Conservation (phyloP, 306 rosid genomes). For the Lablab purpureus region DNA sequence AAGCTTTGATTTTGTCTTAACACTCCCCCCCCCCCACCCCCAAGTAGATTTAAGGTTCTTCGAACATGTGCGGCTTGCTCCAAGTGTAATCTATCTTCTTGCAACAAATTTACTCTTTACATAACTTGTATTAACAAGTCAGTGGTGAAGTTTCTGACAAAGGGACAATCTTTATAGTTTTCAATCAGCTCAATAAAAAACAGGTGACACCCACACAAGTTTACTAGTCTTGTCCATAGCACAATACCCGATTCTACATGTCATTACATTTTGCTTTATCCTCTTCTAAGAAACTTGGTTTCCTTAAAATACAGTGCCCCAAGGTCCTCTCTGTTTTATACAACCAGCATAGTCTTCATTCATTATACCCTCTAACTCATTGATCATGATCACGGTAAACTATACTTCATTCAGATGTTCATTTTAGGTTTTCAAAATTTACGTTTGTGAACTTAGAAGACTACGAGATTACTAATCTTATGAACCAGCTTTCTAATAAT, state of each 20-base stretch:
- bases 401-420: neutral
- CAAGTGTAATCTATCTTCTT: no score
- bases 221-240: neutral
- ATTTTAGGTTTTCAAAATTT: neutral
- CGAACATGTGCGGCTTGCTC: no score
- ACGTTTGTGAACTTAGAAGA: neutral
- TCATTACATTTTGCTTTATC: neutral
- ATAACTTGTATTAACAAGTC: no score
- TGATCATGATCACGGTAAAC: neutral
- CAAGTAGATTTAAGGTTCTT: no score
- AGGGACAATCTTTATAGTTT: no score
- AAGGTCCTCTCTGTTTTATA: neutral
- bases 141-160: no score
- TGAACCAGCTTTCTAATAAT: neutral
- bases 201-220: neutral
- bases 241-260: neutral
- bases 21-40: no score
- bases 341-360: neutral
- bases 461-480: neutral
- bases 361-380: neutral
- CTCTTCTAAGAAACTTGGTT: neutral
- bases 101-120: no score
- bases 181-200: neutral
- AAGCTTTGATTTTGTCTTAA: no score
- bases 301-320: neutral